Evolutionary conservation across 768 basidiomycete genomes (phyloP).

Genomic region (Collybiopsis luxurians): DNA sequence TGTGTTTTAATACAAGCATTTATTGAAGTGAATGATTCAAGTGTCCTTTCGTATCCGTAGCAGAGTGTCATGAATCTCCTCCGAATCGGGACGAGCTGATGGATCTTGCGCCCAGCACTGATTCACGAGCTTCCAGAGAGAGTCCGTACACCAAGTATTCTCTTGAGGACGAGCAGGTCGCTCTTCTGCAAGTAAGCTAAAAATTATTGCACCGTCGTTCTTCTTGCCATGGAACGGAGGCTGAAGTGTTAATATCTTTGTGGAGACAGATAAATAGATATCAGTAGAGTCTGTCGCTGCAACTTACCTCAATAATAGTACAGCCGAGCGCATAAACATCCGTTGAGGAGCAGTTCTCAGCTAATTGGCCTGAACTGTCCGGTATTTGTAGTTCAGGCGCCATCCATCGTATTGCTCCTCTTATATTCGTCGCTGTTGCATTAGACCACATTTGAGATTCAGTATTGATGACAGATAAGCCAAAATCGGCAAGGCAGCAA

Average conservation of each 20-base stretch:
- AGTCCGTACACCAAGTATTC: neutral
- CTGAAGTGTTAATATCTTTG: neutral
- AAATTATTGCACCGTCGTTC: neutral
- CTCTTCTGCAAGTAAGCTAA: neutral
- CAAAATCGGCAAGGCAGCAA: constrained; percentile 8
- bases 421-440: no score
- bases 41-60: no score
- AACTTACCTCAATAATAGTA: no score
- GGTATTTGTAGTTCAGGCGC: no score
- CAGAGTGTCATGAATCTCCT: neutral
- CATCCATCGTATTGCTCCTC: no score
- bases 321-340: no score
- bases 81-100: neutral
- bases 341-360: no score
- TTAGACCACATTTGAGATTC: neutral
- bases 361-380: no score
- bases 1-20: no score
- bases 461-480: neutral
- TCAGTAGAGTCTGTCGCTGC: no score
- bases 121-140: neutral
- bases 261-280: no score
- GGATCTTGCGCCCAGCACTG: neutral
- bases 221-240: neutral
- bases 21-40: no score
- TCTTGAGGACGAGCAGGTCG: neutral